Evolutionary conservation across 805 yeast genomes (phyloP).

Genomic region (Debaryomyces prosopidis): DNA sequence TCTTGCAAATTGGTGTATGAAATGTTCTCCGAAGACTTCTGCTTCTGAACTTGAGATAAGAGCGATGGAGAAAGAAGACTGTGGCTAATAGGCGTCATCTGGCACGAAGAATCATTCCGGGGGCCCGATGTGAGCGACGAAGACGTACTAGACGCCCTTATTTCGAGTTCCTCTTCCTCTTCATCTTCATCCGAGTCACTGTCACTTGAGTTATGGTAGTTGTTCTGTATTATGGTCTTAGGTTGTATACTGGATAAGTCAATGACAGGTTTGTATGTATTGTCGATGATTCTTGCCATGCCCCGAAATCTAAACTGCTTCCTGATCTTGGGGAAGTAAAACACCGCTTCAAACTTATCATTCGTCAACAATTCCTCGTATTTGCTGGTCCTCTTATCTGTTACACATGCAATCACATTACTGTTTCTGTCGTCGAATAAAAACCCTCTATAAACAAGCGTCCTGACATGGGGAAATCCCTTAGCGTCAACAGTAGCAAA

Average conservation of each 20-base stretch:
- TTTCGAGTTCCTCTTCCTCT: slow-evolving; percentile 13
- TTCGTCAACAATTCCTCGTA: slow-evolving; percentile 50
- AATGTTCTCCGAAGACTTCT: slow-evolving; percentile 18
- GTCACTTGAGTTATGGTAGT: slow-evolving; percentile 4
- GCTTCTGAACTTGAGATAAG: slow-evolving; percentile 14
- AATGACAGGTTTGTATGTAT: slow-evolving; percentile 28
- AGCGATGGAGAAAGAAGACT: slow-evolving; percentile 31
- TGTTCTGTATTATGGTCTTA: slow-evolving; percentile 17
- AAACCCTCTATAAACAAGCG: slow-evolving; percentile 74
- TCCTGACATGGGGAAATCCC: slow-evolving; percentile 63
- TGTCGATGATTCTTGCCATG: slow-evolving; percentile 48
- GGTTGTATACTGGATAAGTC: slow-evolving; percentile 34
- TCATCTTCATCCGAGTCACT: slow-evolving; percentile 16
- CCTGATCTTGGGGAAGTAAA: slow-evolving; percentile 60
- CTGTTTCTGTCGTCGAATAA: slow-evolving; percentile 67
- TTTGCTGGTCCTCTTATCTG: slow-evolving; percentile 72
- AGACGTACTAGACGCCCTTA: slow-evolving; percentile 1
- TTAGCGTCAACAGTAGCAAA: slow-evolving; percentile 62
- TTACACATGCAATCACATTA: slow-evolving; percentile 66
- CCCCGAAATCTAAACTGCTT: slow-evolving; percentile 79
- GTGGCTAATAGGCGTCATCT: slow-evolving; percentile 19
- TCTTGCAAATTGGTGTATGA: slow-evolving; percentile 31
- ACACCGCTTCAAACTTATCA: slow-evolving; percentile 68
- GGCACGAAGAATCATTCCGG: not conserved
- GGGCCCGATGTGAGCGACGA: slow-evolving; percentile 1